These are phyloP conservation scores for Capsella bursapastoris DNA, from an alignment of 345 rosid species.

Conservation along the genomic window DNA sequence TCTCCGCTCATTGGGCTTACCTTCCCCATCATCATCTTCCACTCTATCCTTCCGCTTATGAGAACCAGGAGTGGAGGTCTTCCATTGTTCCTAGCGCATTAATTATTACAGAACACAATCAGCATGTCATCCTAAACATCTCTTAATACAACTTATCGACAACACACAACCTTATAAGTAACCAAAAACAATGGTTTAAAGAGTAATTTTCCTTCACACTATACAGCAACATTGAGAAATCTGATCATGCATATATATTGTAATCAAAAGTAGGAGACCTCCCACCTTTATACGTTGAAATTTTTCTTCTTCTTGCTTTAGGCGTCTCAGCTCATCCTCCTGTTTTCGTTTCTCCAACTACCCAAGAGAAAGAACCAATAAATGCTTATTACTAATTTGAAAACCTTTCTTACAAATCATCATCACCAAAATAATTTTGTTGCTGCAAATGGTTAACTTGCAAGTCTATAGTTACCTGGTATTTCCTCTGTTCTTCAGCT, in stretches of 20 bases:
- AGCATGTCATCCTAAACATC: slow-evolving; percentile 20
- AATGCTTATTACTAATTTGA: slow-evolving; percentile 21
- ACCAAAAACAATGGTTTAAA: slow-evolving; percentile 9
- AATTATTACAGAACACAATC: slow-evolving; percentile 32
- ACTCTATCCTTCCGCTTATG: slow-evolving; percentile 76
- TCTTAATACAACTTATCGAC: slow-evolving; percentile 3
- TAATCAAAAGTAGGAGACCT: slow-evolving; percentile 22
- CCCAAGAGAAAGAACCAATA: slow-evolving; percentile 34
- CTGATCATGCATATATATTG: background rate
- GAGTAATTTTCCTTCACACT: background rate
- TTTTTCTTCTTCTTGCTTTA: slow-evolving; percentile 89
- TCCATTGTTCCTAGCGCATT: slow-evolving; percentile 89
- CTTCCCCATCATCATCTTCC: slow-evolving; percentile 81
- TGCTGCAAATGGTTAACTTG: slow-evolving; percentile 16
- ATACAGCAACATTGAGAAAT: slow-evolving; percentile 15
- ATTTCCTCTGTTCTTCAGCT: slow-evolving; percentile 95
- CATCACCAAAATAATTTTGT: slow-evolving; percentile 7
- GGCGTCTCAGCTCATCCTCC: slow-evolving; percentile 86
- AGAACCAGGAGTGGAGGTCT: slow-evolving; percentile 67
- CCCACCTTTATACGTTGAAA: slow-evolving; percentile 84
- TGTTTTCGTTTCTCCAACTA: slow-evolving; percentile 96
- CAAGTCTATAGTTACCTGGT: slow-evolving; percentile 59
- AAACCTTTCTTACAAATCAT: background rate
- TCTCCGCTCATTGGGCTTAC: slow-evolving; percentile 82
- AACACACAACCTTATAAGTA: background rate